A percentile compares a stretch with the other conserved stretches of the same genome.
phyloP scores from a whole-genome alignment of 306 rosid species.

The Ochetophila trinervis region DNA sequence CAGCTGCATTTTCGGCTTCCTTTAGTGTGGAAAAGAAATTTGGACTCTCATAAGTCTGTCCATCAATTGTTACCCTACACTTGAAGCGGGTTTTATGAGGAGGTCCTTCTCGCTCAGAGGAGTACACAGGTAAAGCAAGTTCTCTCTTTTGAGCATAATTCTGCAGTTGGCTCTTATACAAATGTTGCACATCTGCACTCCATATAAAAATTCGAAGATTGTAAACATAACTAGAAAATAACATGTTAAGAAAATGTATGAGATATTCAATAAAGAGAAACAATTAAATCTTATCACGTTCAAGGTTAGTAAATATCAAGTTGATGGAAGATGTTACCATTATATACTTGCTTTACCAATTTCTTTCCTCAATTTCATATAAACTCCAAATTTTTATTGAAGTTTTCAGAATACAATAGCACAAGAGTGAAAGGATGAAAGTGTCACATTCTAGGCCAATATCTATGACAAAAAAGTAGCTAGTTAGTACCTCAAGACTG shows the following conservation, averaged over 20 bases:
- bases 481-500: no score
- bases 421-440: no score
- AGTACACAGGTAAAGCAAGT: constrained; percentile 52
- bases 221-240: background rate
- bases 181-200: constrained; percentile 40
- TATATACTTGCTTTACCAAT: no score
- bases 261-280: background rate
- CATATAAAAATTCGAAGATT: background rate
- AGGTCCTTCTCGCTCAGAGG: constrained; percentile 77
- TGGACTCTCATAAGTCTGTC: constrained; percentile 53
- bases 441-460: no score
- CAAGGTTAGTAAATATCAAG: no score
- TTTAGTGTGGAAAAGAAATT: constrained; percentile 50
- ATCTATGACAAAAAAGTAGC: no score
- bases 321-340: no score
- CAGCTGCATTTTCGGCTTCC: constrained; percentile 93
- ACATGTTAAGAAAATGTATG: no score
- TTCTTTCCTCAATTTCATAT: no score
- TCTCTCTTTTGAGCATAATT: constrained; percentile 59
- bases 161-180: constrained; percentile 71
- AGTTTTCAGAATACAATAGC: no score
- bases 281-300: no score
- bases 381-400: no score
- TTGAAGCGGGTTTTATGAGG: constrained; percentile 66
- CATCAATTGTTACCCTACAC: constrained; percentile 63